Evolutionary conservation across 2,329 filamentous ascomycete genomes (phyloP).

Genomic region (Teratosphaeria viscida): DNA sequence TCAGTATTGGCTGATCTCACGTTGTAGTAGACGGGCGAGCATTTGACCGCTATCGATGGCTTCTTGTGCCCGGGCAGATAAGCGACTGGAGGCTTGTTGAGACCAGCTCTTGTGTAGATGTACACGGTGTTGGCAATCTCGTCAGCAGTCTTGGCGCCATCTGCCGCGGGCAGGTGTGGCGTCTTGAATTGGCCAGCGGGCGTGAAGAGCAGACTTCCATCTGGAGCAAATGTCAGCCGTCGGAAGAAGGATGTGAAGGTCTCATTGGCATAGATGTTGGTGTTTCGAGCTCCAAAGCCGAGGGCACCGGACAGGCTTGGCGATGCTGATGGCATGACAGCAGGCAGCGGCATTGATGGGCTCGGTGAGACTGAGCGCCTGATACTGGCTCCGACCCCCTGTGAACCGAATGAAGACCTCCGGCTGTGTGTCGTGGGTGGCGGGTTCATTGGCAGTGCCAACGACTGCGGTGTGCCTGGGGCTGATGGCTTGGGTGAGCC

Average conservation of each 20-base stretch:
- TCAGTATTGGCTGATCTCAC: constrained; percentile 54
- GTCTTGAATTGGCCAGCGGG: constrained; percentile 54
- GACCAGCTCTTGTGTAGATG: constrained; percentile 89
- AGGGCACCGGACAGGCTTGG: constrained; percentile 60
- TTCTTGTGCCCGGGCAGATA: constrained; percentile 97
- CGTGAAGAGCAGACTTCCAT: constrained; percentile 58
- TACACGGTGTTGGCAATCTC: constrained; percentile 97
- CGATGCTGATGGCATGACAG: constrained; percentile 89
- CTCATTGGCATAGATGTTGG: constrained; percentile 90
- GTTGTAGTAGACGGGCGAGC: constrained; percentile 82
- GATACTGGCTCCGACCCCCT: constrained; percentile 50
- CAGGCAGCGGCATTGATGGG: constrained; percentile 83
- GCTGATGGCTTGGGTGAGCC: constrained; percentile 84
- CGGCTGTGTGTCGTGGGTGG: constrained; percentile 85
- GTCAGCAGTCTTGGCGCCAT: constrained; percentile 61
- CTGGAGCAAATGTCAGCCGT: constrained; percentile 84
- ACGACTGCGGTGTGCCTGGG: constrained; percentile 83
- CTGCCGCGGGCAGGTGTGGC: constrained; percentile 55
- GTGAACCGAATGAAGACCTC: constrained; percentile 78
- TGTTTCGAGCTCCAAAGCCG: constrained; percentile 60
- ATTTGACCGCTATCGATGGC: constrained; percentile 89
- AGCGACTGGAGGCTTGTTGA: constrained; percentile 91
- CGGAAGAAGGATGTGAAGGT: constrained; percentile 96
- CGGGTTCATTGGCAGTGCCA: constrained; percentile 90
- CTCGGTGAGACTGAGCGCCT: constrained; percentile 79